Conservation (phyloP, 1,284 basidiomycete species). For the Heliocybe sulcata region DNA sequence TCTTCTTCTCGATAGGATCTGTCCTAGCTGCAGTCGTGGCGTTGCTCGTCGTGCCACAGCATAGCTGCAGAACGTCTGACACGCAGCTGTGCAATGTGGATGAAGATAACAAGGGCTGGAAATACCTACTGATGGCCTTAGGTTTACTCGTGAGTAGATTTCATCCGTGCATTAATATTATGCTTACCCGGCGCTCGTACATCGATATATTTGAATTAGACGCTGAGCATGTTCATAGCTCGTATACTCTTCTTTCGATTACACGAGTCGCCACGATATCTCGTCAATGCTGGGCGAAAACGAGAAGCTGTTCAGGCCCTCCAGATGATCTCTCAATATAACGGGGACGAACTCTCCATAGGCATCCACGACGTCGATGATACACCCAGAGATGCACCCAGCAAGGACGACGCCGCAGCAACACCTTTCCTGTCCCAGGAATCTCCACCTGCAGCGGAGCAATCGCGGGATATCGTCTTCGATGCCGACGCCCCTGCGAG, state of each 20-base stretch:
- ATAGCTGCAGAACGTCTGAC: constrained; percentile 55
- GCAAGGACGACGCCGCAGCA: not conserved
- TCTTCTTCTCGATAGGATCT: constrained; percentile 92
- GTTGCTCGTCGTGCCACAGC: constrained; percentile 68
- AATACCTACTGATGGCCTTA: constrained; percentile 69
- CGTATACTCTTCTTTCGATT: constrained; percentile 87
- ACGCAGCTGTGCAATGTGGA: constrained; percentile 53
- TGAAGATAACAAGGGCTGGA: constrained; percentile 79
- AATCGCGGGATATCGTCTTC: not conserved
- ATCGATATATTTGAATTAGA: constrained; percentile 46
- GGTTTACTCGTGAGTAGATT: constrained; percentile 68
- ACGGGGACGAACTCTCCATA: constrained; percentile 65
- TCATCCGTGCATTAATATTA: not conserved
- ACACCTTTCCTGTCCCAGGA: constrained; percentile 1
- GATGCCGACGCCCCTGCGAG: not conserved
- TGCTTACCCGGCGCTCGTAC: not conserved
- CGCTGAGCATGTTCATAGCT: constrained; percentile 78
- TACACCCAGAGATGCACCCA: constrained; percentile 12
- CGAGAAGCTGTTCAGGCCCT: constrained; percentile 80
- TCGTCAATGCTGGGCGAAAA: constrained; percentile 78
- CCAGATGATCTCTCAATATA: constrained; percentile 78
- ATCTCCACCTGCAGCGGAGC: not conserved
- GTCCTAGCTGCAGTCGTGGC: constrained; percentile 79
- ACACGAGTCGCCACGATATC: constrained; percentile 89
- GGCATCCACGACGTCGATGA: constrained; percentile 71